Evolutionary conservation across 2,329 filamentous ascomycete genomes (phyloP), one percentile per base, ranked within the genome.

Genomic region (Elsinoe fawcettii): DNA sequence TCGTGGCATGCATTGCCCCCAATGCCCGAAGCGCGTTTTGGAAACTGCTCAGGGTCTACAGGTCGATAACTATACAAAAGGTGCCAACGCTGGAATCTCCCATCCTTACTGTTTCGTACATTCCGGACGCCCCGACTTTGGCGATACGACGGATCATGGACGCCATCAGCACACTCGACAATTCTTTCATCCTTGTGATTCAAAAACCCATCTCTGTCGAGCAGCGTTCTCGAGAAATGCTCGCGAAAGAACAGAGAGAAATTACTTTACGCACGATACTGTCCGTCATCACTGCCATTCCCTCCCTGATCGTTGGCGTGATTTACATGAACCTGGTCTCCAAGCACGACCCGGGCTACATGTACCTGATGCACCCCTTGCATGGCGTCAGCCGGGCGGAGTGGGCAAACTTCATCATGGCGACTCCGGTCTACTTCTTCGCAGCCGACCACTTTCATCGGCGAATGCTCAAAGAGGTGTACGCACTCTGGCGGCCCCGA

Each of bases 301-400:
- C 92, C 1, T 89, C 88, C 0, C 91, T 96, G 64, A 69, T 95
- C 53, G 83, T 96, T 37, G 91, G 92, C 2, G 88, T 96, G 55
- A 84, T 95, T 1, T 95, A 89, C 73, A 96, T 96, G 91, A 89
- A 81, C 60, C 77, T 96, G 1, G 79, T 96, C 0, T 75, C 85
- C 0, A 69, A 77, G 2, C 71, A 76, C 1, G 80, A 90, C 63
- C 62, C 71, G 0, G 77, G 77, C 11, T 83, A 84, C 58, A 74
- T 76, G 60, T 89, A 82, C 63, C 73, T 95, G 44, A 90, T 90
- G 80, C 88, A 89, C 0, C 47, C 11, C 5, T 20, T 46, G 41
- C 46, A 51, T 32, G 76, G 75, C 46, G 84, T 91, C 55, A 88
- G 82, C 62, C 83, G 90, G 20, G 79, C 86, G 5, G 88, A 92